Evolutionary conservation across 2,329 filamentous ascomycete species (phyloP), one percentile per base, ranked within the genome.

Genomic region (Gyromitra esculenta): DNA sequence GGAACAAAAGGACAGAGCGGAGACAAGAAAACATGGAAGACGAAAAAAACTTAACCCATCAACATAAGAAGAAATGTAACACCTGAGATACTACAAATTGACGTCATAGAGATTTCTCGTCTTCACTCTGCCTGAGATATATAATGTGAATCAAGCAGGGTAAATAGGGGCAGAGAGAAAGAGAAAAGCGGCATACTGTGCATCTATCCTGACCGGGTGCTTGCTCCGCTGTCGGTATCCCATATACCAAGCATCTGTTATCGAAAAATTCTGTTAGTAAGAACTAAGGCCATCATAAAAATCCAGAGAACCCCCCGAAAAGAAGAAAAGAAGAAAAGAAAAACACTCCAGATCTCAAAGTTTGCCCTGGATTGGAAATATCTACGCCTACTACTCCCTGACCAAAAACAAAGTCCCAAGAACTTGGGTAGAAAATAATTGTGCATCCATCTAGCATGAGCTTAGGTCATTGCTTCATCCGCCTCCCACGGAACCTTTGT

Each of bases 391-490:
- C 11, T 21, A 39, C 43, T 50, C n/a, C 59, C 50, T 62, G 39
- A 18, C 35, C n/a, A 15, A 65, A 37, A 59, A 21, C 6, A 73
- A 62, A 65, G 35, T 18, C 68, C 65, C 39, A 72, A 77, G 21
- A 48, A 63, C 48, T 54, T 69, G 7, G 67, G 56, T 68, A 62
- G 37, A 21, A 73, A 73, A 60, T 69, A 21, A 57, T 52, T 57
- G 41, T 43, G 57, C 66, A 57, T 52, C 45, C 9, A 21, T 25
- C 35, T 35, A 7, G 62, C 7, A 21, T 43, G 54, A 11, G 59
- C 64, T 66, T 45, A 78, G 39, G 70, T 63, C 68, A 79, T 75
- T 25, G 63, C 57, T 65, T 78, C 77, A 64, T 77, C 75, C n/a
- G 63, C 73, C 65, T 66, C 79, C 78, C 67, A 70, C 45, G 52